phyloP scores from a whole-genome alignment of 2,329 filamentous ascomycete genomes.

The Scytalidium sp. region DNA sequence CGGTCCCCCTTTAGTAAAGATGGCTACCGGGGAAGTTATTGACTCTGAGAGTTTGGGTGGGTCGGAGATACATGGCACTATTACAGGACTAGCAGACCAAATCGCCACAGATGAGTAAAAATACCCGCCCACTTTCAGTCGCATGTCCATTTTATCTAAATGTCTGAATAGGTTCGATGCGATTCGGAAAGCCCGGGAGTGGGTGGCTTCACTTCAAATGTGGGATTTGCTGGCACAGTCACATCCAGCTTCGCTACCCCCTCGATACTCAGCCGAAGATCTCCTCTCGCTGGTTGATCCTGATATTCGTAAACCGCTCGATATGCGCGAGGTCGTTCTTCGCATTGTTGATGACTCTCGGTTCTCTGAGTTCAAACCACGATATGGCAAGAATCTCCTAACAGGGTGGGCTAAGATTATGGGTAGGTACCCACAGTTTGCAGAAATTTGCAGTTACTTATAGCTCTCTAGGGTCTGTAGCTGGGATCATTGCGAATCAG shows the following conservation, averaged over 20 bases:
- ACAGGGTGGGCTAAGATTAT: slow-evolving; percentile 37
- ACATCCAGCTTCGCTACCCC: no score
- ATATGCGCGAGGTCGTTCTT: slow-evolving; percentile 36
- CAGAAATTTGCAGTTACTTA: neutral
- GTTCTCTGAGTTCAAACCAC: slow-evolving; percentile 36
- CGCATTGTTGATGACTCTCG: slow-evolving; percentile 39
- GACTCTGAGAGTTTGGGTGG: slow-evolving; percentile 40
- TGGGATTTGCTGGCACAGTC: no score
- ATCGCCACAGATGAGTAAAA: slow-evolving; percentile 38
- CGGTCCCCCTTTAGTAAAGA: slow-evolving; percentile 42
- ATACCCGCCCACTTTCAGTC: neutral
- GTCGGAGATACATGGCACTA: slow-evolving; percentile 35
- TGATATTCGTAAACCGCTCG: slow-evolving; percentile 36
- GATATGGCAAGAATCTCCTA: slow-evolving; percentile 35
- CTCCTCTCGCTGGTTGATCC: slow-evolving; percentile 33
- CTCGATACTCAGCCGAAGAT: slow-evolving; percentile 32
- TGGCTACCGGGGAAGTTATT: slow-evolving; percentile 42
- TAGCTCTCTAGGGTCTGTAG: slow-evolving; percentile 2
- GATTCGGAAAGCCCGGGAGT: slow-evolving; percentile 35
- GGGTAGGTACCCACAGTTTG: slow-evolving; percentile 25
- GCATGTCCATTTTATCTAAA: neutral
- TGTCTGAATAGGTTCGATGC: slow-evolving; percentile 32
- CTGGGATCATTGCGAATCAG: slow-evolving; percentile 39
- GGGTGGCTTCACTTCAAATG: slow-evolving; percentile 22
- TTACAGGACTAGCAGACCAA: slow-evolving; percentile 40